Percentiles rank a stretch among this genome's conserved stretches.
These are phyloP conservation scores for Coemansia aciculifera DNA, from an alignment of 192 early-diverging fungal species.

Conservation along the genomic window DNA sequence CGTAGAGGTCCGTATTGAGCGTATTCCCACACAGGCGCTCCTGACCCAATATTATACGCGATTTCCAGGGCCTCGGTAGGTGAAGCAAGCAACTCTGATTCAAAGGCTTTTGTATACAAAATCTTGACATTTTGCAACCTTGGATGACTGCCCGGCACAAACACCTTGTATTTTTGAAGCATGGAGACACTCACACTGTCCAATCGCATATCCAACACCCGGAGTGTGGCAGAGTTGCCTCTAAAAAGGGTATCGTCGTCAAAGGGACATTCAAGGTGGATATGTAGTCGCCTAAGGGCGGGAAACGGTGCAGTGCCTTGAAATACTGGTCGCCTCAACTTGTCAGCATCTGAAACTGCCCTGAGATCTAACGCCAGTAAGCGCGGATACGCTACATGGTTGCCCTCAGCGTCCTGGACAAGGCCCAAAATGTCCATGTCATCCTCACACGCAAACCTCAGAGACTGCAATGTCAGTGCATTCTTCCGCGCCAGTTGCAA, in stretches of 20 bases:
- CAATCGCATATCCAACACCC: neutral
- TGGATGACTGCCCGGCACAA: neutral
- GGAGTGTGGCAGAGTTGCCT: neutral
- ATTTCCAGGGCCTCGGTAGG: neutral
- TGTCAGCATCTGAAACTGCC: no score
- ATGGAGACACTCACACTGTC: neutral
- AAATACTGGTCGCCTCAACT: neutral
- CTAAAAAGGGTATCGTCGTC: slow-evolving; percentile 12
- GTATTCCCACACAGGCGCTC: neutral
- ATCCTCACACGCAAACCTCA: no score
- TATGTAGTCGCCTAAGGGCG: neutral
- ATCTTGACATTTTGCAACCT: neutral
- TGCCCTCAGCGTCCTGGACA: slow-evolving; percentile 2
- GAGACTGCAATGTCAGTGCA: neutral
- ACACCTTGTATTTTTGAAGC: neutral
- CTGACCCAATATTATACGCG: neutral
- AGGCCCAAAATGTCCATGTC: neutral
- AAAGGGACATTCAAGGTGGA: neutral
- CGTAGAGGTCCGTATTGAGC: no score
- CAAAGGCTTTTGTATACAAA: neutral
- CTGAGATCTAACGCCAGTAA: neutral
- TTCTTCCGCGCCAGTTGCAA: neutral
- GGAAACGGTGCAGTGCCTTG: slow-evolving; percentile 4
- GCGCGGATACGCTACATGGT: slow-evolving; percentile 1
- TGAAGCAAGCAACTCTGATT: neutral